Conservation (phyloP, 345 rosid genomes). For the Sonneratia alba region DNA sequence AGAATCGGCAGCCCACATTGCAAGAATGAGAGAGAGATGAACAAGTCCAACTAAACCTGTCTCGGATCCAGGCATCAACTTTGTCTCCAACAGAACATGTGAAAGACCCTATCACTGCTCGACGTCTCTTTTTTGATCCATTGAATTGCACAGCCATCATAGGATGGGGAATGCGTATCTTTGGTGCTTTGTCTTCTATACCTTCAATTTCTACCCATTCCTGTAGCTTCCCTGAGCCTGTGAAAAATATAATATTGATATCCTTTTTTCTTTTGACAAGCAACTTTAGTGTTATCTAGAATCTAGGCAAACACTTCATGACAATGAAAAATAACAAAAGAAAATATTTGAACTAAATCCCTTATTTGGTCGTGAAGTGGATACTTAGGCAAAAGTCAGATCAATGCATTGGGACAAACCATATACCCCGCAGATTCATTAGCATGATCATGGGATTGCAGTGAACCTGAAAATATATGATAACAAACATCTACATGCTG, state of each 20-base stretch:
- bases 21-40: no score
- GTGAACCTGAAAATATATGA: not conserved
- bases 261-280: no score
- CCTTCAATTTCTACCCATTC: slow-evolving; percentile 77
- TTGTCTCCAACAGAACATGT: slow-evolving; percentile 86
- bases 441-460: not conserved
- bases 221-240: slow-evolving; percentile 64
- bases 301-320: no score
- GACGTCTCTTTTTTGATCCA: slow-evolving; percentile 90
- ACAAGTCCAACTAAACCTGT: slow-evolving; percentile 27
- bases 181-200: slow-evolving; percentile 52
- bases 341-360: not conserved
- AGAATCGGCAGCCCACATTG: no score
- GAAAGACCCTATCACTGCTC: slow-evolving; percentile 66
- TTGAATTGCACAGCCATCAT: slow-evolving; percentile 57
- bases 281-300: not conserved
- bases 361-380: not conserved
- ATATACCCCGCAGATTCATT: not conserved
- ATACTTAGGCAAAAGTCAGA: not conserved
- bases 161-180: slow-evolving; percentile 66
- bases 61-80: slow-evolving; percentile 79
- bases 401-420: not conserved
- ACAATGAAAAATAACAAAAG: not conserved
- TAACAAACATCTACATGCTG: not conserved
- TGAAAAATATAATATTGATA: no score